phyloP scores from a whole-genome alignment of 495 filamentous ascomycete species.

The Trichoderma erinaceum region DNA sequence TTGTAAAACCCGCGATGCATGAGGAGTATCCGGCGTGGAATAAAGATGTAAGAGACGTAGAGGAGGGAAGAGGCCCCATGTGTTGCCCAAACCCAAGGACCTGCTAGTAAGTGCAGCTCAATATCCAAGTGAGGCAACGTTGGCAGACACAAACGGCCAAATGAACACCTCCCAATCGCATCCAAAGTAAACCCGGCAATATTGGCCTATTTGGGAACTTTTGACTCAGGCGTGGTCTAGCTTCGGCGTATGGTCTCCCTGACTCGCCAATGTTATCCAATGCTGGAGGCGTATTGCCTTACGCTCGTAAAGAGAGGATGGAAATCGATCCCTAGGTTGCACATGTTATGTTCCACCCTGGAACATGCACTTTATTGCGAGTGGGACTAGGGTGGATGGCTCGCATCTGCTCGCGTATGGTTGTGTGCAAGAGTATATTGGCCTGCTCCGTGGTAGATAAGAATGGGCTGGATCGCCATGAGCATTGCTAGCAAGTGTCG shows the following conservation, averaged over 20 bases:
- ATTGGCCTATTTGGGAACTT: neutral
- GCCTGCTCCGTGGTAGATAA: neutral
- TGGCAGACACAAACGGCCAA: neutral
- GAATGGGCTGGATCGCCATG: neutral
- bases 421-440: neutral
- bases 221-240: constrained; percentile 4
- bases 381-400: neutral
- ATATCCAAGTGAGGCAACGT: neutral
- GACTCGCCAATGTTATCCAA: neutral
- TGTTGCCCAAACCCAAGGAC: neutral
- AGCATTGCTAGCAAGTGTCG: neutral
- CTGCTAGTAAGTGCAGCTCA: neutral
- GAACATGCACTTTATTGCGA: neutral
- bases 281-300: neutral
- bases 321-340: neutral
- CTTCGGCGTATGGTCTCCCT: neutral
- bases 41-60: neutral
- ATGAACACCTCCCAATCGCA: neutral
- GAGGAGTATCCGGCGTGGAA: neutral
- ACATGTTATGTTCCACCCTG: neutral
- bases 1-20: neutral
- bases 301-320: neutral
- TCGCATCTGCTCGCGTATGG: neutral
- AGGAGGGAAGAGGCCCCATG: neutral
- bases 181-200: neutral